These are phyloP conservation scores for Gilbertella persicaria DNA, from an alignment of 371 early-diverging fungal species.

Conservation along the genomic window DNA sequence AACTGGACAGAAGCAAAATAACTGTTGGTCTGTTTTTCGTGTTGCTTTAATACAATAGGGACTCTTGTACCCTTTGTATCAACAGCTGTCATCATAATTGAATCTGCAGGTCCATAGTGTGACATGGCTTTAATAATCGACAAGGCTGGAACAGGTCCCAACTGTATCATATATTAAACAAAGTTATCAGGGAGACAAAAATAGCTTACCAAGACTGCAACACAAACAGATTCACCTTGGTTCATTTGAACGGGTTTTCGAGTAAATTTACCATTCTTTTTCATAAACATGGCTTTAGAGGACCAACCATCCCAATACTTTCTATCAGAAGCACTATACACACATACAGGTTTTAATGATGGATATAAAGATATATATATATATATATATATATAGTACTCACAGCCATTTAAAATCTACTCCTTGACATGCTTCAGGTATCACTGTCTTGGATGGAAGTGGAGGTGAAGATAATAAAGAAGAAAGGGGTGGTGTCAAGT, in stretches of 20 bases:
- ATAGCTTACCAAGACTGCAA: slow-evolving; percentile 27
- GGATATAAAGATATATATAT: background rate
- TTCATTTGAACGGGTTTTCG: slow-evolving; percentile 17
- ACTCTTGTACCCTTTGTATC: slow-evolving; percentile 13
- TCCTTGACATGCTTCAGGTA: slow-evolving; percentile 17
- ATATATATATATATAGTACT: background rate
- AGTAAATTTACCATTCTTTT: slow-evolving; percentile 24
- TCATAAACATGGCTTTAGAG: slow-evolving; percentile 31
- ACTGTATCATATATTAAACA: slow-evolving; percentile 14
- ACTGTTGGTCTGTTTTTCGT: slow-evolving; percentile 24
- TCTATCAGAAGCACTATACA: slow-evolving; percentile 25
- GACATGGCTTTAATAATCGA: slow-evolving; percentile 23
- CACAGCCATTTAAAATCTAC: slow-evolving; percentile 39
- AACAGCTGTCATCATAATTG: slow-evolving; percentile 32
- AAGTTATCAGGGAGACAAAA: background rate
- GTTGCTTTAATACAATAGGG: slow-evolving; percentile 27
- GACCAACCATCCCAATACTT: slow-evolving; percentile 33
- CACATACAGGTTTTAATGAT: slow-evolving; percentile 6
- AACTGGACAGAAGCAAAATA: slow-evolving; percentile 36
- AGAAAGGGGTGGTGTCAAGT: background rate
- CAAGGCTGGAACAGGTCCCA: slow-evolving; percentile 45
- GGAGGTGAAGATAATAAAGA: slow-evolving; percentile 10
- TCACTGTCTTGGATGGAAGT: background rate
- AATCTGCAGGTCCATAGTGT: slow-evolving; percentile 37
- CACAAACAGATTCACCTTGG: slow-evolving; percentile 20